Conservation (phyloP, 2,329 filamentous ascomycete genomes). For the Penicillium griseofulvum region DNA sequence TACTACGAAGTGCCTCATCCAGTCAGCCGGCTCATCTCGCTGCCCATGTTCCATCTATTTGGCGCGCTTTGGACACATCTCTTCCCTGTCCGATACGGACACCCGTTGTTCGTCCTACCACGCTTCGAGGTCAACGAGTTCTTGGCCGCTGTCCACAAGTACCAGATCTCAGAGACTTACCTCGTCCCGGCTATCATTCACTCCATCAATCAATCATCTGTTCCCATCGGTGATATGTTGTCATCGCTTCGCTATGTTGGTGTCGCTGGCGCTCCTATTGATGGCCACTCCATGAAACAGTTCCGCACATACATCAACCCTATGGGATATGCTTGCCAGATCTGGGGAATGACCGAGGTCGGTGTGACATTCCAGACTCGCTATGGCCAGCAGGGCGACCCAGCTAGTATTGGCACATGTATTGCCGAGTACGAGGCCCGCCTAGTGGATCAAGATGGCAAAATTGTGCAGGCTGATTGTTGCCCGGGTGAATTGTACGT, state of each 20-base stretch:
- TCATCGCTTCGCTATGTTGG: conserved; percentile 45
- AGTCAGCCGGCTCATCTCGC: conserved; percentile 47
- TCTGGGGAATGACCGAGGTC: conserved; percentile 58
- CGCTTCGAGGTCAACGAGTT: conserved; percentile 46
- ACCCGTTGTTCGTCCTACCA: conserved; percentile 49
- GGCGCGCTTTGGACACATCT: conserved; percentile 48
- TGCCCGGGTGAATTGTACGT: conserved; percentile 45
- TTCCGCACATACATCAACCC: conserved; percentile 43
- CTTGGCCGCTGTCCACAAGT: conserved; percentile 40
- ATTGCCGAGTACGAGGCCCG: conserved; percentile 43
- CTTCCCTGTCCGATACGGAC: conserved; percentile 47
- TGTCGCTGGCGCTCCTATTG: conserved; percentile 52
- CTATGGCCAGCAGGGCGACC: conserved; percentile 40
- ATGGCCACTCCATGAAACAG: conserved; percentile 40
- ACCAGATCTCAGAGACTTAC: conserved; percentile 49
- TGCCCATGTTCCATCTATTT: conserved; percentile 56
- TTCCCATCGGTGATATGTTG: conserved; percentile 32
- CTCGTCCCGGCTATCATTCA: conserved; percentile 49
- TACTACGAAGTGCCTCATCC: conserved; percentile 42
- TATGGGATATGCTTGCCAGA: conserved; percentile 46
- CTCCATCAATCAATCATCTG: conserved; percentile 31
- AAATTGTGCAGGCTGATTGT: conserved; percentile 28
- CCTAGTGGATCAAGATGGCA: conserved; percentile 36
- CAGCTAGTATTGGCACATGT: conserved; percentile 49
- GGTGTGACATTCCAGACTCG: conserved; percentile 46